Conservation (phyloP, 2,329 filamentous ascomycete genomes). For the Lachnum nothofagi region DNA sequence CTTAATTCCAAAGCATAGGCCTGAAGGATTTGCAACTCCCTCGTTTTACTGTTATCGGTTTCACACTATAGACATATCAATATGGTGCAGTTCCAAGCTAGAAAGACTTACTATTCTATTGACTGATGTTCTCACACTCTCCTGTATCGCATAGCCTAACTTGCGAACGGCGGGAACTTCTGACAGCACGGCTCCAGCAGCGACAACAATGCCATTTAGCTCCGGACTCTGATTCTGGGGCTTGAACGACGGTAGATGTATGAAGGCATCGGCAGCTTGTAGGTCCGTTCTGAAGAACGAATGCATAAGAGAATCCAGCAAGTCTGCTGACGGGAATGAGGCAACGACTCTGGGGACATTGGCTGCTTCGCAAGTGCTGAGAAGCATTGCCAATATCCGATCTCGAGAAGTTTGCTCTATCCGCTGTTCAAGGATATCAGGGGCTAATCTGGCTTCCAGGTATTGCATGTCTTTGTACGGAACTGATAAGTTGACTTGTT, state of each 20-base stretch:
- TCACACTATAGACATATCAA: slow-evolving; percentile 35
- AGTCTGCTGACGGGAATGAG: slow-evolving; percentile 20
- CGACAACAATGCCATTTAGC: slow-evolving; percentile 11
- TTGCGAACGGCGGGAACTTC: slow-evolving; percentile 16
- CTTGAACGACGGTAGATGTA: slow-evolving; percentile 18
- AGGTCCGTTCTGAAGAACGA: slow-evolving; percentile 13
- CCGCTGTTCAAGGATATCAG: slow-evolving; percentile 6
- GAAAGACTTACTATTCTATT: slow-evolving; percentile 3
- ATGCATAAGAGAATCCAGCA: slow-evolving; percentile 19
- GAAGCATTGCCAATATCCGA: slow-evolving; percentile 20
- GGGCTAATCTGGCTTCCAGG: background rate
- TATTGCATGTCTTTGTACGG: slow-evolving; percentile 9
- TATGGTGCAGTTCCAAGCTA: background rate
- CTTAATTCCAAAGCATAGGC: slow-evolving; percentile 46
- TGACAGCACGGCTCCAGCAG: slow-evolving; percentile 18
- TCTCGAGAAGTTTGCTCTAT: slow-evolving; percentile 16
- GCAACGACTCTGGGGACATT: slow-evolving; percentile 10
- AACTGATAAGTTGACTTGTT: slow-evolving; percentile 8
- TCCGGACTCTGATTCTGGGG: slow-evolving; percentile 10
- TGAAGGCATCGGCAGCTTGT: slow-evolving; percentile 16
- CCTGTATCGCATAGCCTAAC: slow-evolving; percentile 25
- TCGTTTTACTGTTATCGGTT: slow-evolving; percentile 43
- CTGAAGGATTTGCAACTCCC: slow-evolving; percentile 48
- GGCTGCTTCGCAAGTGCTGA: slow-evolving; percentile 6
- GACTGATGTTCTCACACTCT: slow-evolving; percentile 18